Evolutionary conservation across 805 yeast genomes (phyloP).

Genomic region (Sporopachydermia quercuum): DNA sequence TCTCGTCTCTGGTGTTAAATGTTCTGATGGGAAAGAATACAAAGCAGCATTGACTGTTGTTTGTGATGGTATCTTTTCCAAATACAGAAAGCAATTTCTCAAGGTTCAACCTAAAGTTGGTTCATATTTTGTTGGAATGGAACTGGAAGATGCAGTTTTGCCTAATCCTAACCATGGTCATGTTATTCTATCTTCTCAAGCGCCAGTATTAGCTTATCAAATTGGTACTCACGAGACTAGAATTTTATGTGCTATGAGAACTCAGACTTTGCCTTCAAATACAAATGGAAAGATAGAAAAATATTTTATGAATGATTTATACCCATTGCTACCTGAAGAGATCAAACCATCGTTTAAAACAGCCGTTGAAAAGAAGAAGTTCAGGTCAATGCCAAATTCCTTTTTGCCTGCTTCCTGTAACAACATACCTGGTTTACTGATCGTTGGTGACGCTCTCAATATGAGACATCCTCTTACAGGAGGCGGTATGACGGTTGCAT

Average conservation of each 20-base stretch:
- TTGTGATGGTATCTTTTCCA: constrained; percentile 92
- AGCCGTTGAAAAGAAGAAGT: constrained; percentile 45
- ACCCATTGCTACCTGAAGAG: constrained; percentile 51
- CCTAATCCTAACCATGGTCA: constrained; percentile 76
- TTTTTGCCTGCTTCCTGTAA: constrained; percentile 69
- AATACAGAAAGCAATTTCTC: constrained; percentile 64
- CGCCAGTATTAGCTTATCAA: constrained; percentile 83
- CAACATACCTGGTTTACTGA: constrained; percentile 55
- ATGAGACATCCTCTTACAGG: constrained; percentile 98
- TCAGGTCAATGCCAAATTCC: constrained; percentile 88
- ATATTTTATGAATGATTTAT: constrained; percentile 46
- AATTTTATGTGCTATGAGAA: constrained; percentile 75
- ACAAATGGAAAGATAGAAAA: constrained; percentile 37
- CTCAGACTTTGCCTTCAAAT: constrained; percentile 55
- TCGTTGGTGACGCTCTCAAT: constrained; percentile 87
- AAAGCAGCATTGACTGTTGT: constrained; percentile 54
- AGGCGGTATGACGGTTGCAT: constrained; percentile 98
- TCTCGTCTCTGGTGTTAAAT: constrained; percentile 66
- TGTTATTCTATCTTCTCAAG: constrained; percentile 70
- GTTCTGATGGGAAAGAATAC: constrained; percentile 33
- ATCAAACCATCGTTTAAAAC: constrained; percentile 51
- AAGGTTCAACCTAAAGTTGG: constrained; percentile 52
- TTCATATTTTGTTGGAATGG: constrained; percentile 79
- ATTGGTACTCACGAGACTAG: constrained; percentile 73
- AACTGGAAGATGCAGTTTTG: constrained; percentile 56